A percentile compares a stretch with the other conserved stretches of the same genome.
phyloP scores from a whole-genome alignment of 352 stramenopile species.

The Globisporangium paroecandrum region DNA sequence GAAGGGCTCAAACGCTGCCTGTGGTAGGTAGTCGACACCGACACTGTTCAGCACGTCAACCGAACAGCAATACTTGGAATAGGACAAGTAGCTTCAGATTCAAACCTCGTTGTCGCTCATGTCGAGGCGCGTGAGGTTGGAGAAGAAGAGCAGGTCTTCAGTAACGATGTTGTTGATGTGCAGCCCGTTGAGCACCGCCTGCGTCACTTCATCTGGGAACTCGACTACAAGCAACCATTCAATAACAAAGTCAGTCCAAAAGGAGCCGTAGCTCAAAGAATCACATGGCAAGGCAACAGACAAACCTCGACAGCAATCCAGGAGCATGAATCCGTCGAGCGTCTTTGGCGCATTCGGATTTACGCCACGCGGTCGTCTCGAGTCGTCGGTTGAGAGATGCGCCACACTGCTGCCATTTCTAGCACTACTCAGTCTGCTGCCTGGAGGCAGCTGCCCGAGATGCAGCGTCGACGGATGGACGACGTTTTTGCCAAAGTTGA shows the following conservation, averaged over 20 bases:
- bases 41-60: neutral
- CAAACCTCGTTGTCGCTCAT: conserved; percentile 76
- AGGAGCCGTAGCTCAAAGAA: neutral
- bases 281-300: neutral
- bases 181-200: conserved; percentile 58
- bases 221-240: conserved; percentile 38
- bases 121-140: conserved; percentile 62
- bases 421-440: neutral
- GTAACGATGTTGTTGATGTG: conserved; percentile 58
- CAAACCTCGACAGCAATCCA: conserved; percentile 70
- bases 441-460: conserved; percentile 4
- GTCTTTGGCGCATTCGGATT: conserved; percentile 37
- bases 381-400: neutral
- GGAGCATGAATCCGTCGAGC: conserved; percentile 74
- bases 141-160: conserved; percentile 80
- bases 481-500: conserved; percentile 23
- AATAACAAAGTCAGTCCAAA: neutral
- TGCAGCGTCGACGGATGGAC: conserved; percentile 24
- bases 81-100: neutral
- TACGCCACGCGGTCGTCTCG: conserved; percentile 11
- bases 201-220: conserved; percentile 73
- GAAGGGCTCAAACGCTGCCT: conserved; percentile 59
- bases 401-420: neutral
- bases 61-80: neutral
- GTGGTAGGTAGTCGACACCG: neutral